Base-by-base conservation (phyloP, 345 rosid species). In the Cardamine occulta region DNA sequence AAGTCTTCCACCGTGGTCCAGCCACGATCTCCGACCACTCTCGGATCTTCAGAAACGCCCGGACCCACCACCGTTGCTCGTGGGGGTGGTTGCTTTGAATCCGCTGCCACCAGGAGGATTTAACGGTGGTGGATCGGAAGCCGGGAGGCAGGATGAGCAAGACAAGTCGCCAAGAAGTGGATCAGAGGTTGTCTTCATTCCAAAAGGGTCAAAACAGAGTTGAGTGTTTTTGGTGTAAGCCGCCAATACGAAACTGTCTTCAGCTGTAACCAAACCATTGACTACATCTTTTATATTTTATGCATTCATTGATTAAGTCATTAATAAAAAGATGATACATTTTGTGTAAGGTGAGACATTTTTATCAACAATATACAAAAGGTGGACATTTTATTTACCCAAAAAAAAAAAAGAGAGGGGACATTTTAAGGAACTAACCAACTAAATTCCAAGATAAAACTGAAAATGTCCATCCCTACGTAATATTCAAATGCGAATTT, bases 1-100 rank as follows among this genome's bases (percentile, higher is more conserved):
- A 94, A 28, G 93, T 91, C 82, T 91, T 94, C 98, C 96, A 94
- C 74, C 74, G 84, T 21, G 97, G 91, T 0, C 98, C 96, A 12
- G 93, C 97, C 6, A 84, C 87, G 82, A 91, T 79, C 86, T 87
- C 97, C 12, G 98, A 93, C 96, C 96, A 91, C 74, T 89, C 91
- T 6, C 95, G 84, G 40, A 89, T 59, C 83, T 82, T 88, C 75
- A 52, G 61, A 59, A 91, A 51, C 56, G 87, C 84, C 5, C 83
- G 75, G 0, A 75, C 26, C 97, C 93, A 88, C 82, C 91, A 85
- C 58, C 65, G 72, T 31, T 24, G 64, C 37, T 73, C n/a, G 7
- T 54, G 70, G 3, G 11, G 13, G 23, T 65, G 62, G 37, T 63
- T 60, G 7, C 81, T 77, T 5, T 84, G 80, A 68, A 83, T 37